Conservation (phyloP, 2,329 filamentous ascomycete species). For the Sporothrix sp. region DNA sequence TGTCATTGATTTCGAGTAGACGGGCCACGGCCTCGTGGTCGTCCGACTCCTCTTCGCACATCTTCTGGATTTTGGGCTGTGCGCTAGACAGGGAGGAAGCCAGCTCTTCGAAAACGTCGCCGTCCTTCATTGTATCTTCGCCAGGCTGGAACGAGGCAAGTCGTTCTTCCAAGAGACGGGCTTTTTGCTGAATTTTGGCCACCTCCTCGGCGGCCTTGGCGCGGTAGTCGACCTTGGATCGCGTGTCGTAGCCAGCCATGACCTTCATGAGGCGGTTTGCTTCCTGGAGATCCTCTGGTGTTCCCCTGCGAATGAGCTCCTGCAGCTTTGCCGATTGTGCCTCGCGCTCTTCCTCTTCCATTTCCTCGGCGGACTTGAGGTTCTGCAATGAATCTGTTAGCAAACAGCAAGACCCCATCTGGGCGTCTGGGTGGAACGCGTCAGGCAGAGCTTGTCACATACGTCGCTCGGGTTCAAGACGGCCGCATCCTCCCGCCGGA, state of each 20-base stretch:
- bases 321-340: conserved; percentile 97
- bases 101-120: conserved; percentile 69
- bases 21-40: conserved; percentile 94
- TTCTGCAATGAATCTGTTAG: conserved; percentile 48
- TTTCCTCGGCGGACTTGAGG: conserved; percentile 91
- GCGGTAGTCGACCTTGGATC: conserved; percentile 93
- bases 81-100: conserved; percentile 82
- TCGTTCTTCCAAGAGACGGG: conserved; percentile 83
- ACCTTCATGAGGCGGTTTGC: conserved; percentile 95
- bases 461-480: conserved; percentile 95
- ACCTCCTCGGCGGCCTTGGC: conserved; percentile 97
- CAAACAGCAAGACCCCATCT: not conserved
- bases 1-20: conserved; percentile 94
- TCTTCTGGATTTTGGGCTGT: conserved; percentile 97
- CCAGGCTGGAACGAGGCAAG: conserved; percentile 74
- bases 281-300: conserved; percentile 89
- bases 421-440: not conserved
- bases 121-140: conserved; percentile 58
- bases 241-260: conserved; percentile 94
- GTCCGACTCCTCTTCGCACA: conserved; percentile 98
- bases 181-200: conserved; percentile 90
- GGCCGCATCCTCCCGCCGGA: conserved; percentile 86
- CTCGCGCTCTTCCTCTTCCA: conserved; percentile 93
- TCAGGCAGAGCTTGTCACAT: conserved; percentile 31
- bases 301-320: conserved; percentile 85